A percentile compares a stretch with the other conserved stretches of the same genome.
Evolutionary conservation across 2,329 filamentous ascomycete species (phyloP).

Genomic region (Knufia fluminis): DNA sequence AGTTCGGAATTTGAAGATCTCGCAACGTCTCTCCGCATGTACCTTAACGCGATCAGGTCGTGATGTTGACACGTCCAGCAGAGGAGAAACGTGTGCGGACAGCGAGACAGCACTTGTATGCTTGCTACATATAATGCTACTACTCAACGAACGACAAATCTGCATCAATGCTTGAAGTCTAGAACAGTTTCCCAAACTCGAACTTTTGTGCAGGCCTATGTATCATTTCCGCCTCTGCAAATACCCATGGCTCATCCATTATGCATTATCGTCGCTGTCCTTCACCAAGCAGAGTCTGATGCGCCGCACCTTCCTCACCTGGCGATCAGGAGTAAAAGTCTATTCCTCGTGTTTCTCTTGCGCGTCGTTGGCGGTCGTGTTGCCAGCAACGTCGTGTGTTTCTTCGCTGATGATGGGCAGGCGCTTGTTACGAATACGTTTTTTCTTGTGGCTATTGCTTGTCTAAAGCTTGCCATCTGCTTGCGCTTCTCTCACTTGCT

Average conservation of each 20-base stretch:
- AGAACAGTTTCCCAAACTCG: not conserved
- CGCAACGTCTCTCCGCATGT: no score
- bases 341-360: not conserved
- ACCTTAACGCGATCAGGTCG: no score
- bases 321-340: not conserved
- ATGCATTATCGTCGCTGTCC: no score
- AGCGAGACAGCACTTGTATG: no score
- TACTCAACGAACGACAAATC: not conserved
- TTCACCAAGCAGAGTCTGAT: not conserved
- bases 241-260: not conserved
- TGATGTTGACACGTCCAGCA: no score
- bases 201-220: not conserved
- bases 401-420: not conserved
- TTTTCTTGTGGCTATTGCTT: not conserved
- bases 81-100: no score
- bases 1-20: no score
- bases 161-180: not conserved
- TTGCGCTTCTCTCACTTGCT: slow-evolving; percentile 81
- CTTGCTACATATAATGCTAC: no score
- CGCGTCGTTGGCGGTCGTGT: not conserved
- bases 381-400: not conserved
- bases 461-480: slow-evolving; percentile 53
- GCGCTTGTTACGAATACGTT: slow-evolving; percentile 3
- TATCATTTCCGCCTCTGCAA: not conserved
- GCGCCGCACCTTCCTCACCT: not conserved